phyloP scores from a whole-genome alignment of 2,329 filamentous ascomycete genomes.

The Didymella glomerata region DNA sequence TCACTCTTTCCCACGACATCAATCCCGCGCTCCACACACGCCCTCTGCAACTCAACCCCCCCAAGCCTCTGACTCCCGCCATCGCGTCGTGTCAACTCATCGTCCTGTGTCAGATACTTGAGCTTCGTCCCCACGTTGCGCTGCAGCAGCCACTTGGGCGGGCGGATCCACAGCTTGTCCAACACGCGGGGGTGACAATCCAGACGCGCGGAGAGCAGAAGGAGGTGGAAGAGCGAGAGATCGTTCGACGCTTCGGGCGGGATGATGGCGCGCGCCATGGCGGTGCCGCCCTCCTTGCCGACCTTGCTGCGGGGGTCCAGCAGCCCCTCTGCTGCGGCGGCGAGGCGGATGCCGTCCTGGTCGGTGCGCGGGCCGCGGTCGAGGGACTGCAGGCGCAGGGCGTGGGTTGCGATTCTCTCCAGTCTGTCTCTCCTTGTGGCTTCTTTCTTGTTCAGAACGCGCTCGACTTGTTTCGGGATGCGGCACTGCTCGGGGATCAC shows the following conservation, averaged over 20 bases:
- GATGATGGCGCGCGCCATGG: conserved; percentile 17
- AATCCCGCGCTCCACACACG: conserved; percentile 67
- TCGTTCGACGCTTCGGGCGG: conserved; percentile 11
- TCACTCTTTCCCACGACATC: conserved; percentile 41
- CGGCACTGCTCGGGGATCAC: conserved; percentile 84
- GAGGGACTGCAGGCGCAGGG: conserved; percentile 27
- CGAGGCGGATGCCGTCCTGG: conserved; percentile 5
- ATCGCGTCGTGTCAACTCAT: conserved; percentile 69
- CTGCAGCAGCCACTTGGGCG: conserved; percentile 61
- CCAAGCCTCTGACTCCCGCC: conserved; percentile 69
- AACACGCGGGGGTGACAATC: conserved; percentile 45
- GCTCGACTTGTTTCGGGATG: conserved; percentile 77
- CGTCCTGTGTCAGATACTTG: conserved; percentile 74
- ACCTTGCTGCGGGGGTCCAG: conserved; percentile 3
- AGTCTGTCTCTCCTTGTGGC: conserved; percentile 56
- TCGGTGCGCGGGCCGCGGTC: conserved; percentile 6
- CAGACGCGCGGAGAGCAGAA: conserved; percentile 30
- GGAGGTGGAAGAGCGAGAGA: conserved; percentile 29
- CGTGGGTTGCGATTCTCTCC: conserved; percentile 27
- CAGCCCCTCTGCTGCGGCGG: conserved; percentile 12
- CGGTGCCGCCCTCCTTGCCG: conserved; percentile 11
- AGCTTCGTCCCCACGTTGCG: conserved; percentile 64
- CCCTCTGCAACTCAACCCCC: conserved; percentile 71
- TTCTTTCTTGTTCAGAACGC: conserved; percentile 64
- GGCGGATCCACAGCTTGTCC: conserved; percentile 52